Evolutionary conservation across 1,284 basidiomycete genomes (phyloP).

Genomic region (Ganoderma lingzhi): DNA sequence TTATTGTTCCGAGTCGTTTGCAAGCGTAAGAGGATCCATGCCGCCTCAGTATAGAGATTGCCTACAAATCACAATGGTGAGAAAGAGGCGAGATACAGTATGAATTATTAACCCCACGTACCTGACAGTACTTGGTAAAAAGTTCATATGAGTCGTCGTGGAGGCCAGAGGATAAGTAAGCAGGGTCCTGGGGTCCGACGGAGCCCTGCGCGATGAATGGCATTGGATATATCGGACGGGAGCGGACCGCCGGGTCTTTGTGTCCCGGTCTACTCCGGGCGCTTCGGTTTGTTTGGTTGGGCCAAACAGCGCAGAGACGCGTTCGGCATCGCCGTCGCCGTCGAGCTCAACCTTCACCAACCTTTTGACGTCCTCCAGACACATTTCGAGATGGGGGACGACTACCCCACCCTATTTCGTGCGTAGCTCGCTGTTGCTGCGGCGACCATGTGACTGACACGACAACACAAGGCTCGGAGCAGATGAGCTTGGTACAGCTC

Average conservation of each 20-base stretch:
- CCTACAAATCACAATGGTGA: no score
- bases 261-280: background rate
- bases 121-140: no score
- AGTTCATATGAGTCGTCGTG: no score
- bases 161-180: no score
- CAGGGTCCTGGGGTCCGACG: no score
- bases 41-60: no score
- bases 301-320: slow-evolving; percentile 21
- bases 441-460: slow-evolving; percentile 24
- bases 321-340: slow-evolving; percentile 17
- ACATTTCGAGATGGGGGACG: slow-evolving; percentile 62
- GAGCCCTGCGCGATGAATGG: no score
- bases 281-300: slow-evolving; percentile 13
- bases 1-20: no score
- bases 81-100: no score
- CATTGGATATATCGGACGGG: background rate
- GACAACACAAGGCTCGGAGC: slow-evolving; percentile 78
- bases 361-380: slow-evolving; percentile 26
- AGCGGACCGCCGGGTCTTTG: background rate
- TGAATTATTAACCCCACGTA: no score
- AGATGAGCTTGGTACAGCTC: slow-evolving; percentile 98
- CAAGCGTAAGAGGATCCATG: no score
- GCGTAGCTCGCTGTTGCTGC: slow-evolving; percentile 41
- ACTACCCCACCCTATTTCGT: slow-evolving; percentile 90
- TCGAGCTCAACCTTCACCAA: slow-evolving; percentile 10